Evolutionary conservation across 75 land plant genomes (phyloP).

Genomic region (Picea glauca): DNA sequence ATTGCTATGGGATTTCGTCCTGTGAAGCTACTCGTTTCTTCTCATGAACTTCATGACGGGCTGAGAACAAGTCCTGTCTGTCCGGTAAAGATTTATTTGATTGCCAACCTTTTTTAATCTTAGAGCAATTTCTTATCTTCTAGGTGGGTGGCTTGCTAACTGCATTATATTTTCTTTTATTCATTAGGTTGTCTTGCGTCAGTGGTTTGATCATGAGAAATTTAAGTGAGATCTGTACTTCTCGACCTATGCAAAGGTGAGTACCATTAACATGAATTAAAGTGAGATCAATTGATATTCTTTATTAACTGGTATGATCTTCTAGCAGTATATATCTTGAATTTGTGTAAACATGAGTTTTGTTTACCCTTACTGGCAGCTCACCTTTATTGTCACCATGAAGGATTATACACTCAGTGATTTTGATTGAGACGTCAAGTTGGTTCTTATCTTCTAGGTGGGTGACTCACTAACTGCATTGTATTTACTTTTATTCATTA

Average conservation of each 20-base stretch:
- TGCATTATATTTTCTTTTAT: not conserved
- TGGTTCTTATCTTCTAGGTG: not conserved
- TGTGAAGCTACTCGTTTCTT: constrained; percentile 67
- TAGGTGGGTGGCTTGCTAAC: not conserved
- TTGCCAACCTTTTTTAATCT: not conserved
- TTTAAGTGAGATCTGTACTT: constrained; percentile 7
- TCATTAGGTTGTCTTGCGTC: constrained; percentile 4
- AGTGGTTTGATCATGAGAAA: constrained; percentile 16
- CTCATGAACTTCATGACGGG: constrained; percentile 70
- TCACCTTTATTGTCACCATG: no score
- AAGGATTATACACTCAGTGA: no score
- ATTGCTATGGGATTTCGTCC: constrained; percentile 74
- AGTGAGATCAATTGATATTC: not conserved
- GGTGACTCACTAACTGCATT: not conserved
- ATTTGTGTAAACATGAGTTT: not conserved
- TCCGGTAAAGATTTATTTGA: constrained; percentile 47
- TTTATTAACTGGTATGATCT: not conserved
- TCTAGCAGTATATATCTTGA: not conserved
- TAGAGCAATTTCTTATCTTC: not conserved
- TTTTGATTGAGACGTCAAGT: not conserved
- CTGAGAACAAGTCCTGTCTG: constrained; percentile 68
- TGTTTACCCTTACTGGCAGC: not conserved
- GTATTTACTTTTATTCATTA: not conserved
- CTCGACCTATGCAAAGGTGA: not conserved
- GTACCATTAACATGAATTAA: not conserved